phyloP scores from a whole-genome alignment of 768 basidiomycete genomes.

The Naganishia friedmannii region DNA sequence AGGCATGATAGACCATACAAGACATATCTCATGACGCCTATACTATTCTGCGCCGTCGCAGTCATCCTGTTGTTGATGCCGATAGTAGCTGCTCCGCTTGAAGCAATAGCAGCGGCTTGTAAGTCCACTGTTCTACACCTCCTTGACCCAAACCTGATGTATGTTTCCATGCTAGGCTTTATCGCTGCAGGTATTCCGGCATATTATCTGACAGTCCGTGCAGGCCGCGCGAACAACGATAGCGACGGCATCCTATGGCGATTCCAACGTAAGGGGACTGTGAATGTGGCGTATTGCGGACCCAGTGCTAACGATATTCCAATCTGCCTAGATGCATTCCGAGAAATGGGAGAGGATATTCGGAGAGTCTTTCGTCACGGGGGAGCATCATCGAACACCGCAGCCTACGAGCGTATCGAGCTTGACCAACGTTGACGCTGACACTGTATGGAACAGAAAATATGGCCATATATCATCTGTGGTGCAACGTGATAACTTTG shows the following conservation, averaged over 20 bases:
- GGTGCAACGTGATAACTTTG: too few relatives aligned
- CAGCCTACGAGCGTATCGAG: conserved; percentile 10
- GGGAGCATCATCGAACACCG: background rate
- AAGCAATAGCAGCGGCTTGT: conserved; percentile 85
- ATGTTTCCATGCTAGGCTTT: conserved; percentile 36
- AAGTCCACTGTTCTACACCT: conserved; percentile 38
- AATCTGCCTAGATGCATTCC: background rate
- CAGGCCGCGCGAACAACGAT: background rate
- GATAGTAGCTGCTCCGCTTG: conserved; percentile 82
- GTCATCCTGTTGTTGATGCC: conserved; percentile 91
- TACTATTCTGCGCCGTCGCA: conserved; percentile 84
- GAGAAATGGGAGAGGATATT: background rate
- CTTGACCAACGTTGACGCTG: background rate
- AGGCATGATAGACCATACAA: conserved; percentile 69
- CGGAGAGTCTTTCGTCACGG: background rate
- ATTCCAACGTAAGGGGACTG: background rate
- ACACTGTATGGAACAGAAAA: background rate
- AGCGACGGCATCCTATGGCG: background rate
- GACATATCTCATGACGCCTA: conserved; percentile 84
- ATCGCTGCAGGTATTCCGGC: conserved; percentile 46
- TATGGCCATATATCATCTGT: too few relatives aligned
- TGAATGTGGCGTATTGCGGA: background rate
- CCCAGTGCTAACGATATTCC: background rate
- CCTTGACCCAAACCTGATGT: conserved; percentile 4
- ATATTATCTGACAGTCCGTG: conserved; percentile 44